phyloP scores from a whole-genome alignment of 768 basidiomycete species.

The Boletus rex-veris region DNA sequence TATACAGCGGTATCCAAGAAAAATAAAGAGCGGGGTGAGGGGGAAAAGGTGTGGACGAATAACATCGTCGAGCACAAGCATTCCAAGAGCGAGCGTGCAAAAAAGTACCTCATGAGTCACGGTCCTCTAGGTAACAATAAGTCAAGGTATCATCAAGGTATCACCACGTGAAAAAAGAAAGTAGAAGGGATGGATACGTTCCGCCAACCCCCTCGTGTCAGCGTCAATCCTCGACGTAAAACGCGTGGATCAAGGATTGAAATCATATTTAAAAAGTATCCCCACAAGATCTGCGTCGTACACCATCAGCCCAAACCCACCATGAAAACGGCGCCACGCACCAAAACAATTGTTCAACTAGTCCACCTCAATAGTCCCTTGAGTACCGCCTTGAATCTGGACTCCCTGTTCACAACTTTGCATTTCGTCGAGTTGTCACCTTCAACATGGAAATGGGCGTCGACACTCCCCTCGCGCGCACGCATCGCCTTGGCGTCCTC shows the following conservation, averaged over 20 bases:
- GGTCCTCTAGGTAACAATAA: background rate
- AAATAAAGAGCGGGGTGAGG: background rate
- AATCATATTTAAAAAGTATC: background rate
- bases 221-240: background rate
- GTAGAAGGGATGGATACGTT: background rate
- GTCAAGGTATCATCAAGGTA: constrained; percentile 4
- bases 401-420: background rate
- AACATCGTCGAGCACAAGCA: background rate
- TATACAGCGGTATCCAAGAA: background rate
- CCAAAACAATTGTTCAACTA: background rate
- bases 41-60: background rate
- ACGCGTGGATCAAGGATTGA: background rate
- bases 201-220: background rate
- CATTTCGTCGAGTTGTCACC: background rate
- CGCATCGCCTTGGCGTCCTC: constrained; percentile 5
- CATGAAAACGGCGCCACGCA: background rate
- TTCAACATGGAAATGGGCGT: background rate
- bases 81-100: background rate
- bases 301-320: background rate
- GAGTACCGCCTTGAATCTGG: constrained; percentile 15
- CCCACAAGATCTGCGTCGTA: background rate
- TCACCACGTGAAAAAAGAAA: background rate
- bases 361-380: constrained; percentile 18
- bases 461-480: constrained; percentile 1
- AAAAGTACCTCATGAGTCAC: background rate